These are phyloP conservation scores for Tetradesmus lagerheimii DNA, from an alignment of 139 green algal genomes.

Conservation along the genomic window DNA sequence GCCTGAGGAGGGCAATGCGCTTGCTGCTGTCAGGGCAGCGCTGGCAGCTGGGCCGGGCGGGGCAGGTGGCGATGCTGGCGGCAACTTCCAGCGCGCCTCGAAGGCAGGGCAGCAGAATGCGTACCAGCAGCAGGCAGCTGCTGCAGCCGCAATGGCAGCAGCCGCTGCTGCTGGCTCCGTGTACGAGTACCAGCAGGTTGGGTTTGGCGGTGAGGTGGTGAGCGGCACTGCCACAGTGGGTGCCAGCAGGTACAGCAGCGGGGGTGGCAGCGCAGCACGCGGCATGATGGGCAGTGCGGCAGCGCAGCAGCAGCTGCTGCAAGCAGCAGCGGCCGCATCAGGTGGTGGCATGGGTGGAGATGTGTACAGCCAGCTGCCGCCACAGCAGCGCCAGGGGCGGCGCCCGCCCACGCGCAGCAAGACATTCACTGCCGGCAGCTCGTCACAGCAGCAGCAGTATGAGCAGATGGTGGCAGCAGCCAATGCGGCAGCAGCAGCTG, in stretches of 20 bases:
- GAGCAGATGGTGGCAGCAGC: neutral
- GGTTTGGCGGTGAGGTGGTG: conserved; percentile 16
- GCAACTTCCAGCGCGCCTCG: neutral
- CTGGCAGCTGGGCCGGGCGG: neutral
- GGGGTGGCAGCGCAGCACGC: neutral
- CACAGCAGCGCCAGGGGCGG: neutral
- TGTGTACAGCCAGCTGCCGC: neutral
- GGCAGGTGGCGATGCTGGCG: neutral
- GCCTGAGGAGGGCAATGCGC: too few relatives aligned
- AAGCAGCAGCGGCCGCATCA: conserved; percentile 10
- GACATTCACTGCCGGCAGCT: conserved; percentile 30
- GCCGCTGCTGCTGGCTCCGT: conserved; percentile 5
- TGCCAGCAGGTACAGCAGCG: neutral
- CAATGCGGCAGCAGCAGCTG: conserved; percentile 7
- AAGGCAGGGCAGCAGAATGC: neutral
- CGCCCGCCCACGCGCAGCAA: conserved; percentile 14
- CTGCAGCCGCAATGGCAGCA: neutral
- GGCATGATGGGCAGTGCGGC: neutral
- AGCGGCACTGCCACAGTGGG: neutral
- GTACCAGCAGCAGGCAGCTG: neutral
- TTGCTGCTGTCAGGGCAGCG: neutral
- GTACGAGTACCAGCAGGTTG: conserved; percentile 38
- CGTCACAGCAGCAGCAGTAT: neutral
- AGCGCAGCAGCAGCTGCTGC: conserved; percentile 17
- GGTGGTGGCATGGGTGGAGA: neutral